Evolutionary conservation across 1,139 yeast genomes (phyloP).

Genomic region (Hyphopichia fennica): DNA sequence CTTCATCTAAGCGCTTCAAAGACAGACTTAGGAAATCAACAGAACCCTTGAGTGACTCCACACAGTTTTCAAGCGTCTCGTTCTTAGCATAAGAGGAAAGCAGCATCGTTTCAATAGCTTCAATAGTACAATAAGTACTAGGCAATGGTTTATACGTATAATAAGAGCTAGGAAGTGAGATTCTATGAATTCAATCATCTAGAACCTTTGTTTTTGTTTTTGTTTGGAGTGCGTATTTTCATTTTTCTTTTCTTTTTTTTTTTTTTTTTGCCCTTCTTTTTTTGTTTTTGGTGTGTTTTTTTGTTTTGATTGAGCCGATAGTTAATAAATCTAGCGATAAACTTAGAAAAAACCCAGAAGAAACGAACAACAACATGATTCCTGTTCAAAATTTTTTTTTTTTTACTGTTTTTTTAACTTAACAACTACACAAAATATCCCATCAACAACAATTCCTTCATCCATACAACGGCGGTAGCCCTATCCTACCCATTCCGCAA

Average conservation of each 20-base stretch:
- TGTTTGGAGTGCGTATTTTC: too few relatives aligned
- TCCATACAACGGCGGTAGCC: neutral
- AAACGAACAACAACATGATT: neutral
- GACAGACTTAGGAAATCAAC: slow-evolving; percentile 32
- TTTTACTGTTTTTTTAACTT: neutral
- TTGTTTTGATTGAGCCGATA: too few relatives aligned
- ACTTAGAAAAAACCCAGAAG: neutral
- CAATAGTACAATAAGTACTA: too few relatives aligned
- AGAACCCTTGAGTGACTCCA: slow-evolving; percentile 27
- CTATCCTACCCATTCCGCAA: neutral
- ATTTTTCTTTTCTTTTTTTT: too few relatives aligned
- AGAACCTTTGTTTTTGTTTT: too few relatives aligned
- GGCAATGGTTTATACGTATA: too few relatives aligned
- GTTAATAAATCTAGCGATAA: too few relatives aligned
- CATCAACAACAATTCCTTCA: neutral
- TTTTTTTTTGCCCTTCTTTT: too few relatives aligned
- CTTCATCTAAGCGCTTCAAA: slow-evolving; percentile 25
- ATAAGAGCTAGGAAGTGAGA: too few relatives aligned
- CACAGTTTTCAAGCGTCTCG: neutral
- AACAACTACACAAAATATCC: neutral
- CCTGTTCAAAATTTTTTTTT: neutral
- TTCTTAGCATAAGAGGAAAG: neutral
- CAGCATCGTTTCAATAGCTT: neutral
- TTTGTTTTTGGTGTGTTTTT: too few relatives aligned
- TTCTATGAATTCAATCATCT: too few relatives aligned